Evolutionary conservation across 2,329 filamentous ascomycete genomes (phyloP).

Genomic region (Sporothrix brunneoviolacea): DNA sequence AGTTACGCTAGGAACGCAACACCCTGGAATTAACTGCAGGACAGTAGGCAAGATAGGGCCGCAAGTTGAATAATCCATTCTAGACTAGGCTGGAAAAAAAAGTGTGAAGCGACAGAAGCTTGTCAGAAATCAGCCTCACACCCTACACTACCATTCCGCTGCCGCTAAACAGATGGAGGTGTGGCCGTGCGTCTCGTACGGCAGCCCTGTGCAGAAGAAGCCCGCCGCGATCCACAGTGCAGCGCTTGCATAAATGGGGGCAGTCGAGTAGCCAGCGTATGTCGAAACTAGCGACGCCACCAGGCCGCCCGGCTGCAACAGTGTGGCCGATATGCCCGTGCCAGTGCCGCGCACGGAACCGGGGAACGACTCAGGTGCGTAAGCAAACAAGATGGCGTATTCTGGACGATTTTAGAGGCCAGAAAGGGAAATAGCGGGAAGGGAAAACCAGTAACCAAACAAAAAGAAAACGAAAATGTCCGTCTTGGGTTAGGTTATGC

Average conservation of each 20-base stretch:
- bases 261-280: constrained; percentile 12
- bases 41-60: too few relatives aligned
- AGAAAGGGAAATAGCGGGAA: constrained; percentile 50
- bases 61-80: too few relatives aligned
- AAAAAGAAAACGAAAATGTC: constrained; percentile 27
- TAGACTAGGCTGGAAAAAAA: too few relatives aligned
- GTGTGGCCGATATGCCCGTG: constrained; percentile 68
- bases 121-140: too few relatives aligned
- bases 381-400: constrained; percentile 72
- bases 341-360: constrained; percentile 73
- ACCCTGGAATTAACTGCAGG: too few relatives aligned
- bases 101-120: too few relatives aligned
- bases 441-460: constrained; percentile 59
- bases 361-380: constrained; percentile 72
- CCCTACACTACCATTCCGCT: too few relatives aligned
- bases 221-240: constrained; percentile 67
- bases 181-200: constrained; percentile 17
- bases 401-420: constrained; percentile 20
- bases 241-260: constrained; percentile 60
- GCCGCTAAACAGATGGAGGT: constrained; percentile 13
- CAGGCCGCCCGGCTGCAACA: constrained; percentile 37
- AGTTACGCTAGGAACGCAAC: too few relatives aligned
- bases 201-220: constrained; percentile 24
- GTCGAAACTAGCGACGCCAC: constrained; percentile 15
- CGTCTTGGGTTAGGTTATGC: too few relatives aligned